Percentiles rank a stretch among this genome's conserved stretches.
These are phyloP conservation scores for Pisolithus orientalis DNA, from an alignment of 768 basidiomycete species.

Conservation along the genomic window DNA sequence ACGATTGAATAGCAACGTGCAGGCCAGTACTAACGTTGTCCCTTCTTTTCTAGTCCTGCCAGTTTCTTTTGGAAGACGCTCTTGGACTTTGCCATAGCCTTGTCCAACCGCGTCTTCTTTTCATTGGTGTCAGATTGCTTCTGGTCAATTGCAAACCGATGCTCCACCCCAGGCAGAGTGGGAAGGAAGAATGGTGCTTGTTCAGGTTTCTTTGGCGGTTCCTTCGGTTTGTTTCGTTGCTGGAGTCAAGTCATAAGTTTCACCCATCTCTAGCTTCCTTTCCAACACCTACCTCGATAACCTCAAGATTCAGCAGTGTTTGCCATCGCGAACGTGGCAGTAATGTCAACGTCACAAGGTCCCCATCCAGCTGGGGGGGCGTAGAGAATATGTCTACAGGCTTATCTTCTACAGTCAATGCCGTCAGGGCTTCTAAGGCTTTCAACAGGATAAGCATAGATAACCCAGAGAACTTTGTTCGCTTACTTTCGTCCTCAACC, in stretches of 20 bases:
- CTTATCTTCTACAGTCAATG: constrained; percentile 54
- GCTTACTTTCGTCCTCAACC: constrained; percentile 72
- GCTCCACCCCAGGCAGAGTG: constrained; percentile 81
- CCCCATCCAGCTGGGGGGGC: constrained; percentile 83
- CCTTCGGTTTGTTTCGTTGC: constrained; percentile 96
- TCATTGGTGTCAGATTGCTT: constrained; percentile 31
- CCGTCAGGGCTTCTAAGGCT: constrained; percentile 73
- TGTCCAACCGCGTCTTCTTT: constrained; percentile 49
- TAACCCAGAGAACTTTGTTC: not conserved
- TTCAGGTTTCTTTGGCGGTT: constrained; percentile 91
- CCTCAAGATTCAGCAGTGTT: constrained; percentile 91
- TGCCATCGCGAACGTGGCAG: constrained; percentile 94
- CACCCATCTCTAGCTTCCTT: not conserved
- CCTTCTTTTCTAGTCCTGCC: constrained; percentile 43
- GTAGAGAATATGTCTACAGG: constrained; percentile 69
- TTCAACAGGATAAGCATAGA: constrained; percentile 6
- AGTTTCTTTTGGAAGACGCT: constrained; percentile 72
- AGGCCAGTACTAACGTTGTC: constrained; percentile 56
- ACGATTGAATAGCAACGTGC: not conserved
- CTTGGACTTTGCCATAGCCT: constrained; percentile 42
- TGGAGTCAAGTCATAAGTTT: constrained; percentile 21
- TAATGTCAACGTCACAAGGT: constrained; percentile 88
- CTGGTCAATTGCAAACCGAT: constrained; percentile 61
- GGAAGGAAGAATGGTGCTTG: constrained; percentile 97
- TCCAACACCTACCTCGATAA: constrained; percentile 66